phyloP scores from a whole-genome alignment of 2,329 filamentous ascomycete species.

The Fusarium sp. region DNA sequence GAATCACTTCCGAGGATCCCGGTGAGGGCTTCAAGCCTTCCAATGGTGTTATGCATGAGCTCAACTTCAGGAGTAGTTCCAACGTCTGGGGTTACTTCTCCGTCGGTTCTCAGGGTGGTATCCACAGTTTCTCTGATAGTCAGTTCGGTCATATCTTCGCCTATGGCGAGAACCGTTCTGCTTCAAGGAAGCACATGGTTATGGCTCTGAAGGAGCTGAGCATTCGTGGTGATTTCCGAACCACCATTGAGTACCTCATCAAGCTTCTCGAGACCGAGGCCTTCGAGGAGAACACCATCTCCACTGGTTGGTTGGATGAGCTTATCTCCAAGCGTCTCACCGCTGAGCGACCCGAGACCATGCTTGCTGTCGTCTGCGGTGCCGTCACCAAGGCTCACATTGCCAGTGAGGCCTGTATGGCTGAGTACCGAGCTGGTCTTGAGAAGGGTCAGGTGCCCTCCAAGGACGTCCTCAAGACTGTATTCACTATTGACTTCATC shows the following conservation, averaged over 20 bases:
- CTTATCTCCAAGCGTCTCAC: constrained; percentile 98
- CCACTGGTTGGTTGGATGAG: constrained; percentile 98
- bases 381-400: constrained; percentile 95
- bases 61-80: constrained; percentile 98
- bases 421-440: constrained; percentile 86
- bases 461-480: constrained; percentile 96
- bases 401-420: constrained; percentile 89
- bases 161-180: constrained; percentile 96
- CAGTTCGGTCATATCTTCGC: constrained; percentile 99
- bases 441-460: constrained; percentile 98
- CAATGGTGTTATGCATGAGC: constrained; percentile 97
- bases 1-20: constrained; percentile 98
- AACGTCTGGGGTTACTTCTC: constrained; percentile 99
- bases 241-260: constrained; percentile 98
- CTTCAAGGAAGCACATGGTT: constrained; percentile 99
- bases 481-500: constrained; percentile 98
- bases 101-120: constrained; percentile 93
- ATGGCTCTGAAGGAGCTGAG: constrained; percentile 98
- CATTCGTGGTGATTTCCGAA: constrained; percentile 99
- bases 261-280: constrained; percentile 98
- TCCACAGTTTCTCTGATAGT: constrained; percentile 98
- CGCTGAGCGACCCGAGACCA: constrained; percentile 92
- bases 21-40: constrained; percentile 99
- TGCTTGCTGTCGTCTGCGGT: constrained; percentile 94
- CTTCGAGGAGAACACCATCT: constrained; percentile 99